phyloP scores from a whole-genome alignment of 768 basidiomycete species.

The Suillus lakei region DNA sequence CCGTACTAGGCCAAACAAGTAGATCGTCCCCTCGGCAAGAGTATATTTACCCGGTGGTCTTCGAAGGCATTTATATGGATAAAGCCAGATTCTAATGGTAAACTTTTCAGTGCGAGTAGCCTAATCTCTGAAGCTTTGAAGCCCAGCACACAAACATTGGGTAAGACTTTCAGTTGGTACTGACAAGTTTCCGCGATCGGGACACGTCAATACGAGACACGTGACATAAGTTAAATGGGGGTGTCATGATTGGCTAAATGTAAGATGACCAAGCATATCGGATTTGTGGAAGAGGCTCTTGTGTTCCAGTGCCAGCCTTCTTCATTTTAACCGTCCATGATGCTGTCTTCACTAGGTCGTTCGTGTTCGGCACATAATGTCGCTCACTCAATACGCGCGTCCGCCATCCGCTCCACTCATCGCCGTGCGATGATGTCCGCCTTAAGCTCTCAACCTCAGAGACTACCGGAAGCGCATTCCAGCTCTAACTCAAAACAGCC shows the following conservation, averaged over 20 bases:
- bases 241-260: neutral
- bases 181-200: too few species aligned
- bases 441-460: constrained; percentile 43
- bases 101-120: neutral
- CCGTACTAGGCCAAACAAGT: neutral
- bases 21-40: neutral
- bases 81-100: neutral
- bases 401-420: constrained; percentile 20
- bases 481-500: constrained; percentile 16
- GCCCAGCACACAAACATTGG: neutral
- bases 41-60: neutral
- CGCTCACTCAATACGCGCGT: neutral
- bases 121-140: neutral
- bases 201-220: too few species aligned
- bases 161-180: neutral
- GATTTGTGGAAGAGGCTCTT: neutral
- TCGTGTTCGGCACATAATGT: constrained; percentile 3
- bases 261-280: constrained; percentile 1
- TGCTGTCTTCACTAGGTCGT: constrained; percentile 1
- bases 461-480: constrained; percentile 22
- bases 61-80: neutral
- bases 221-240: neutral
- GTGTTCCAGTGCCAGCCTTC: neutral
- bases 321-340: neutral
- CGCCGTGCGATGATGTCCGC: constrained; percentile 75